These are phyloP conservation scores for Chaetothyriales sp. DNA, from an alignment of 2,329 filamentous ascomycete species.

Conservation along the genomic window DNA sequence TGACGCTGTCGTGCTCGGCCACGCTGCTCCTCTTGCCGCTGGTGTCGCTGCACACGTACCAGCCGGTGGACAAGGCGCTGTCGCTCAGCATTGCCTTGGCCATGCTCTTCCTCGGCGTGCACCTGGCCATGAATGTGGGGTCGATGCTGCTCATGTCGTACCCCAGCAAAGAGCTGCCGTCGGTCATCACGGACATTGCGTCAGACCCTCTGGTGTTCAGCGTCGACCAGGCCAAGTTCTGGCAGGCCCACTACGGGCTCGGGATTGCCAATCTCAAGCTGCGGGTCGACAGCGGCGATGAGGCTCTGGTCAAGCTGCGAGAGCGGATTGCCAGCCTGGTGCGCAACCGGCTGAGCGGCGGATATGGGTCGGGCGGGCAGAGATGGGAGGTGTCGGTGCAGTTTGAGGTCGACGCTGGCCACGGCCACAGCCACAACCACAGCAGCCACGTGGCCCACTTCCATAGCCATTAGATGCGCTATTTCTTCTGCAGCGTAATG, in stretches of 20 bases:
- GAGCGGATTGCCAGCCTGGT: constrained; percentile 66
- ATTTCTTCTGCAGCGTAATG: constrained; percentile 10
- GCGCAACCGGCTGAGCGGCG: constrained; percentile 72
- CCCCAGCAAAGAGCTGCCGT: constrained; percentile 44
- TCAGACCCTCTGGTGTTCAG: constrained; percentile 60
- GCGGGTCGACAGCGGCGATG: constrained; percentile 51
- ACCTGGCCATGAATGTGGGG: constrained; percentile 72
- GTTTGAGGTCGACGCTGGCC: constrained; percentile 40
- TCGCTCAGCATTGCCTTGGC: constrained; percentile 68
- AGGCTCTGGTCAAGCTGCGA: constrained; percentile 59
- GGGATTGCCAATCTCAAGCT: constrained; percentile 92
- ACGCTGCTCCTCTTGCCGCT: constrained; percentile 71
- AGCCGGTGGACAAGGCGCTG: constrained; percentile 69
- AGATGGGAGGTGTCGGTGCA: constrained; percentile 92
- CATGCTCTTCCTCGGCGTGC: constrained; percentile 78
- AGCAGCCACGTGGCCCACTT: not conserved
- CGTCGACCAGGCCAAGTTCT: constrained; percentile 87
- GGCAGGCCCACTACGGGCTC: constrained; percentile 95
- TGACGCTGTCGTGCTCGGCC: constrained; percentile 75
- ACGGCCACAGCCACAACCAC: not conserved
- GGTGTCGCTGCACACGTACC: constrained; percentile 65
- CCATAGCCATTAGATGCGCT: not conserved
- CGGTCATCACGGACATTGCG: constrained; percentile 74
- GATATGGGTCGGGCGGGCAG: constrained; percentile 67
- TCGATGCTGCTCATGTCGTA: constrained; percentile 96